Base-by-base conservation (phyloP, 2,329 filamentous ascomycete genomes). In the Pseudopyrenochaeta lycopersici region DNA sequence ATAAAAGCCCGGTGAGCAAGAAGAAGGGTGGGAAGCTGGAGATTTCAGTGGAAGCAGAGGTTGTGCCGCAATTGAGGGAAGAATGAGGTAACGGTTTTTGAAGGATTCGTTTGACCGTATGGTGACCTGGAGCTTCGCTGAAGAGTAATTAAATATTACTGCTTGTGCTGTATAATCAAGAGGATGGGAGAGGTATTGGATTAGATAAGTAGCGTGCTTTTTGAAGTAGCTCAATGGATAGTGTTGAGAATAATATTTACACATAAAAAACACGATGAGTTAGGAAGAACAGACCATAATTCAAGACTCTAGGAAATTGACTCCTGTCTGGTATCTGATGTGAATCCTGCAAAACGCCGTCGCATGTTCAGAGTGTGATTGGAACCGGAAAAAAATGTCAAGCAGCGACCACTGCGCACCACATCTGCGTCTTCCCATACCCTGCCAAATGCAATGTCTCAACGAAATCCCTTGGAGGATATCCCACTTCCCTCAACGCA, bases 1-100 rank as follows among this genome's bases (percentile, higher is more conserved):
- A 48, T 12, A 49, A 43, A 23, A 71, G 64, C 35, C 67, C 66
- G 12, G 31, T 58, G 41, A 56, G 52, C 15, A 73, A 73, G 60
- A 70, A 63, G 52, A 65, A 58, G 36, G 57, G 56, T 17, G 46
- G 40, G 14, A 29, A 49, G 39, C 33, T 27, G 2, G 35, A 38
- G 17, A 10, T n/a, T n/a, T n/a, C 23, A 29, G 47, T 42, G 11
- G 42, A 41, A 14, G 42, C 42, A 1, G 36, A 47, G 7, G 52
- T 46, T 17, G 44, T 56, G 51, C 52, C 53, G 29, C 40, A 20
- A 23, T 31, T 62, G 39, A 54, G 53, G 31, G 61, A 52, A 15
- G 59, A 54, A 12, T 59, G 49, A 52, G 36, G 52, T 18, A 29
- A n/a, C n/a, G n/a, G n/a, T n/a, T n/a, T n/a, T n/a, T n/a, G n/a